Base-by-base conservation (phyloP, 805 yeast species). In the Wickerhamiella dianesei region DNA sequence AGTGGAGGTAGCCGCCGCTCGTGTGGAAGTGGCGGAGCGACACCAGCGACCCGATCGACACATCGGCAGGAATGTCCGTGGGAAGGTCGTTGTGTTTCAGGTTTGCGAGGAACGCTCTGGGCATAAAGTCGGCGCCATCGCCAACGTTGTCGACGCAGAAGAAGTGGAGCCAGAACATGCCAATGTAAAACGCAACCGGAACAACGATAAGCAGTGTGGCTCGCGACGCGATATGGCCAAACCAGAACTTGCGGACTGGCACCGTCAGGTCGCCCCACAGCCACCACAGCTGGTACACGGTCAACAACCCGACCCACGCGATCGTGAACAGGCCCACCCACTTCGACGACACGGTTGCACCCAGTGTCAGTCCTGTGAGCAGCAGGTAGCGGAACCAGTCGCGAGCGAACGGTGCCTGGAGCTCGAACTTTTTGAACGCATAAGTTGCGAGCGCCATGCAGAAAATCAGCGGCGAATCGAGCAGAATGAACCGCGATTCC, bases 1-100 rank as follows among this genome's bases (percentile, higher is more conserved):
- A 82, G 62, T 86, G 94, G 51, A 89, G 66, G 60, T 85, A 89
- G 1, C 80, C 80, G 18, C 92, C 94, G 45, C 77, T 59, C 1
- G 84, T 76, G 46, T 75, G 71, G 21, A 65, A 59, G 61, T 89
- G 95, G 52, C 89, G 79, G 29, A 89, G 53, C 17, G 83, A 74
- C 20, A 89, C 71, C 0, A 75, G 69, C 41, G 88, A 75, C 9
- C 95, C 96, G 61, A 67, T 79, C 8, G 78, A 73, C 1, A 88
- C 77, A 39, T 76, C 77, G n/a, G 78, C 77, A 18, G 86, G 80
- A 37, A 72, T 63, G 35, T 63, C 61, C 13, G 59, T 56, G n/a
- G 59, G 64, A 48, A 67, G 53, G 18, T 57, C 56, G 44, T 68
- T 65, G 57, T 70, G 69, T 54, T 72, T 59, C 40, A 83, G 68